Base-by-base conservation (phyloP, 2,329 filamentous ascomycete species). In the Epichloe bromicola region DNA sequence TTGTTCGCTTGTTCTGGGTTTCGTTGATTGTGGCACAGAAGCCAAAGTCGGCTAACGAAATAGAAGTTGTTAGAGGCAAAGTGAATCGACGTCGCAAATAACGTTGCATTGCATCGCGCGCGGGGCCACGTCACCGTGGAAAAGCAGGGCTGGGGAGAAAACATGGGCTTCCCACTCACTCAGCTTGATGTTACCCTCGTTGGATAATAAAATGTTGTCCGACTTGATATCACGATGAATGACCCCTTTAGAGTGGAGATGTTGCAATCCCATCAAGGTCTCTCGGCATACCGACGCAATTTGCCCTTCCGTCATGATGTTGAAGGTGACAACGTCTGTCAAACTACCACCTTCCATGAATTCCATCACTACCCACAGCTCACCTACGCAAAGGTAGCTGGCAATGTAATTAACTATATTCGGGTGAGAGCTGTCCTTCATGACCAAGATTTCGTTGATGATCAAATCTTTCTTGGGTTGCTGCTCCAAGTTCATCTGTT, bases 391-490 rank as follows among this genome's bases (percentile, higher is more conserved):
- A 11, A 98, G 75, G 67, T 90, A 97, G 66, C 90, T 96, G 72
- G 97, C 93, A 71, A 97, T 91, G 68, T 97, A 98, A 68, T 98
- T 98, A 70, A 98, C 93, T 69, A 98, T 95, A 65, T 97, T 97
- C 61, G 89, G 91, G 65, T 98, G 93, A 53, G 88, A 93, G 74
- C 90, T 96, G 62, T 97, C 93, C 72, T 94, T 95, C 93, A 98
- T 98, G 53, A 98, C 93, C 53, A 98, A 71, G 58, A 98, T 98
- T 66, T 98, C 93, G 67, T 98, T 98, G 70, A 98, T 96, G 62
- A 98, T 98, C 46, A 97, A 74, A 61, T 98, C 93, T 69, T 98
- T 98, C 78, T 97, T 97, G 2, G 93, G 93, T 63, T 98, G 93
- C 69, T 97, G 86, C 67, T 97, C 93, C 51, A 98, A 73, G 59